phyloP scores from a whole-genome alignment of 2,329 filamentous ascomycete genomes.

The Fusarium cicatricum region DNA sequence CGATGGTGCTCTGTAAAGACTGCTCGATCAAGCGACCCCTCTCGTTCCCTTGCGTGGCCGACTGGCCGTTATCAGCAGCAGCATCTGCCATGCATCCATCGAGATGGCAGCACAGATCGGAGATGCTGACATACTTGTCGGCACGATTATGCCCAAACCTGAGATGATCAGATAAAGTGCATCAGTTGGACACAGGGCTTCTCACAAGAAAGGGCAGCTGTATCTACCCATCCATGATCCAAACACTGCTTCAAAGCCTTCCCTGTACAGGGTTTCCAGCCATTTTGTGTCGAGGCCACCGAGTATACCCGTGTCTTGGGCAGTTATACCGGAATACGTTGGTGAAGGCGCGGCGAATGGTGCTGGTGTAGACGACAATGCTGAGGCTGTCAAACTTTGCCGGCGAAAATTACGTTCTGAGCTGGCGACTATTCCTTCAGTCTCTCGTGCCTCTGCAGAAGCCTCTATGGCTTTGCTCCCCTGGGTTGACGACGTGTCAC shows the following conservation, averaged over 20 bases:
- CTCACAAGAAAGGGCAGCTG: conserved; percentile 53
- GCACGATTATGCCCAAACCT: conserved; percentile 39
- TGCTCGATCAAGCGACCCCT: conserved; percentile 36
- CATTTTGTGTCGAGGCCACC: conserved; percentile 30
- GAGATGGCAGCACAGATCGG: conserved; percentile 43
- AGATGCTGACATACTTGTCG: conserved; percentile 45
- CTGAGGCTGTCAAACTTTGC: not conserved
- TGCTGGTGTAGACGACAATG: not conserved
- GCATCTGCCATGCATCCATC: conserved; percentile 48
- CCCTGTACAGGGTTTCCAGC: conserved; percentile 45
- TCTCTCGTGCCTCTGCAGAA: not conserved
- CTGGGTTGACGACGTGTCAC: conserved; percentile 20
- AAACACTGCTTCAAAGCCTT: conserved; percentile 51
- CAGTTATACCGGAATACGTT: conserved; percentile 1
- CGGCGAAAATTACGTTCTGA: not conserved
- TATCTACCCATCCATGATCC: conserved; percentile 54
- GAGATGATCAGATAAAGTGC: conserved; percentile 2
- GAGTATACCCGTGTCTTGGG: conserved; percentile 3
- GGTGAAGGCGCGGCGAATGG: not conserved
- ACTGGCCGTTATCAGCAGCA: not conserved
- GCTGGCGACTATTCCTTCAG: not conserved
- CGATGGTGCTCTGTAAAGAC: conserved; percentile 41
- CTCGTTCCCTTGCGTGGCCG: conserved; percentile 22
- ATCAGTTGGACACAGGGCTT: not conserved
- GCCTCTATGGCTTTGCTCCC: not conserved